phyloP scores from a whole-genome alignment of 2,329 filamentous ascomycete genomes.

The Aspergillus alliaceus region DNA sequence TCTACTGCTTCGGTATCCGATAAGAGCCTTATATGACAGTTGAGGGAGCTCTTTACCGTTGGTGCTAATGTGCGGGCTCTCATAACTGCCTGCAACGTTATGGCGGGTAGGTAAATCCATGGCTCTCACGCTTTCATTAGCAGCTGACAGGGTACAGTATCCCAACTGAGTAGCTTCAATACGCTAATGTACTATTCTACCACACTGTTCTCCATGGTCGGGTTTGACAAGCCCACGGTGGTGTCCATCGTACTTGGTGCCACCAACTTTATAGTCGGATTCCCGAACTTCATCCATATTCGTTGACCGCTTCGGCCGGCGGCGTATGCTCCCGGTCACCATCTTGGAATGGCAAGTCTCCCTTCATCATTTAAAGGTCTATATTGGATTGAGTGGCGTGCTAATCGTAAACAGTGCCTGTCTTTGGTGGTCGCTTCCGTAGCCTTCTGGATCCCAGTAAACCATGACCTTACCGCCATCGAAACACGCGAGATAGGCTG shows the following conservation, averaged over 20 bases:
- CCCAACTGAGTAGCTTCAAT: slow-evolving; percentile 50
- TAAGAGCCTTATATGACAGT: slow-evolving; percentile 41
- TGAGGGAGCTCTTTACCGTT: slow-evolving; percentile 49
- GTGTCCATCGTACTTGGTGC: slow-evolving; percentile 45
- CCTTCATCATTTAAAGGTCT: too few relatives aligned
- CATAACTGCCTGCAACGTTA: slow-evolving; percentile 47
- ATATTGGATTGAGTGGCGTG: neutral
- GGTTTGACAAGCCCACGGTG: slow-evolving; percentile 51
- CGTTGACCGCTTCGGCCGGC: slow-evolving; percentile 48
- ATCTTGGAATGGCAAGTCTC: slow-evolving; percentile 37
- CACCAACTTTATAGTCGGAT: slow-evolving; percentile 48
- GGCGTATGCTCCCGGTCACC: slow-evolving; percentile 41
- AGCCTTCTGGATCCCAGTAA: slow-evolving; percentile 50
- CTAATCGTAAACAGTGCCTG: slow-evolving; percentile 12
- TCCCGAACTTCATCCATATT: slow-evolving; percentile 47
- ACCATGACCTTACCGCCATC: slow-evolving; percentile 32
- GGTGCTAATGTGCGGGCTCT: slow-evolving; percentile 48
- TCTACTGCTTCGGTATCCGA: slow-evolving; percentile 29
- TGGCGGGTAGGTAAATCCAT: slow-evolving; percentile 41
- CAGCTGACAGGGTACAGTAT: slow-evolving; percentile 51
- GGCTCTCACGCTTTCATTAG: slow-evolving; percentile 48
- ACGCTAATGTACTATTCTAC: slow-evolving; percentile 47
- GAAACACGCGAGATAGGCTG: slow-evolving; percentile 27
- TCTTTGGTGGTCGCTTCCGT: slow-evolving; percentile 45
- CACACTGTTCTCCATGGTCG: slow-evolving; percentile 48